Evolutionary conservation across 148 eudicot species (phyloP), one percentile per base, ranked within the genome.

Genomic region (Camellia granthamiana): DNA sequence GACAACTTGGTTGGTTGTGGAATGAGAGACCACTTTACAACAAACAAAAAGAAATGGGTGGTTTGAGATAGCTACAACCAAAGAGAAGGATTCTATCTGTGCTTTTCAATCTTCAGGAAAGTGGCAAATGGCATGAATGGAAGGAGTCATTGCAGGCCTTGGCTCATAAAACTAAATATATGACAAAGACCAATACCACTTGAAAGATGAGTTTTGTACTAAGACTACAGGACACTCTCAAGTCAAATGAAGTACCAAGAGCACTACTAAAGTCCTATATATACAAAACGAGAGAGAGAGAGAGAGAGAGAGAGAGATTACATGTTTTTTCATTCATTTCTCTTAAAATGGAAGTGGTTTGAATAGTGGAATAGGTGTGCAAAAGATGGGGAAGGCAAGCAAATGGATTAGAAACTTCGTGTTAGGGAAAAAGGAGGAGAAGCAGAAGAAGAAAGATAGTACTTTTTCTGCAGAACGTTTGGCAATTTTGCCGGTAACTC

Each of bases 401-500:
- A 85, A 79, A 83, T 88, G 90, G 90, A 85, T 85, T 42, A 77
- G 73, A 55, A 83, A 83, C 41, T 78, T 88, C 10, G 75, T 88
- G 56, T 9, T 80, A 58, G 86, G 90, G 52, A 88, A 79, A 69
- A 81, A 73, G 30, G 89, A 87, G 19, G 49, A 21, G 7, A 74
- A 74, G 63, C 0, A 30, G 38, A 30, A 30, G 38, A 83, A 66
- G 11, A 80, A 69, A 73, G 59, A 58, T 3, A 6, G 61, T 47
- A 69, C 54, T 16, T 7, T 68, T 16, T 19, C 19, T 43, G 43
- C 61, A 74, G 80, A 83, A 68, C 78, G 46, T 42, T 16, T 47
- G 43, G 63, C 43, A 52, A 49, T 12, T 7, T 43, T 19, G 64
- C 21, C 6, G 0, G 47, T 42, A 18, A 59, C 83, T n/a, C 74